Conservation (phyloP, 805 yeast species). For the Candida xiaguanensis region DNA sequence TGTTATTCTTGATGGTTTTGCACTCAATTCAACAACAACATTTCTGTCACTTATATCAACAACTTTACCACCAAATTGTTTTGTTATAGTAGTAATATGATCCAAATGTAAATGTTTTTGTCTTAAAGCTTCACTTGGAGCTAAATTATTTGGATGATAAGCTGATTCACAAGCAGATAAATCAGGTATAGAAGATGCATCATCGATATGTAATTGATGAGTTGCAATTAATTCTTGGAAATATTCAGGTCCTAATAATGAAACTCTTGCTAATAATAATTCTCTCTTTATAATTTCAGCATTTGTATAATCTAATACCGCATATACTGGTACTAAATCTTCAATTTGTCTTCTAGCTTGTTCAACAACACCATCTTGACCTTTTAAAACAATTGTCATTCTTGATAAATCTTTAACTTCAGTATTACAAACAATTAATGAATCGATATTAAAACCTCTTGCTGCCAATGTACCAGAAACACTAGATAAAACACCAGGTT, state of each 20-base stretch:
- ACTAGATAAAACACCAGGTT: slow-evolving; percentile 94
- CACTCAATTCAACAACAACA: slow-evolving; percentile 90
- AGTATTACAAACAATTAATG: slow-evolving; percentile 93
- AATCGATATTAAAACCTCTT: slow-evolving; percentile 96
- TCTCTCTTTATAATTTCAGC: slow-evolving; percentile 90
- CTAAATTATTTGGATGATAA: slow-evolving; percentile 85
- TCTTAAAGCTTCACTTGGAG: slow-evolving; percentile 89
- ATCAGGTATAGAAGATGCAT: slow-evolving; percentile 40
- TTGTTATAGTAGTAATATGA: slow-evolving; percentile 74
- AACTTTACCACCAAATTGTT: slow-evolving; percentile 88
- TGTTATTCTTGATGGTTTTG: slow-evolving; percentile 87
- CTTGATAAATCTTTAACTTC: slow-evolving; percentile 93
- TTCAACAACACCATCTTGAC: slow-evolving; percentile 94
- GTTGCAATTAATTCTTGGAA: slow-evolving; percentile 91
- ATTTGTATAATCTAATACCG: slow-evolving; percentile 90
- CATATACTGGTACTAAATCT: slow-evolving; percentile 97
- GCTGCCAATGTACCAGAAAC: slow-evolving; percentile 96
- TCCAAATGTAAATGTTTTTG: slow-evolving; percentile 87
- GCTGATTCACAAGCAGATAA: slow-evolving; percentile 42
- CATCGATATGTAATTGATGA: slow-evolving; percentile 52
- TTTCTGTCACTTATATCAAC: slow-evolving; percentile 91
- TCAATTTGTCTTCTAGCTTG: slow-evolving; percentile 98
- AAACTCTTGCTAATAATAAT: slow-evolving; percentile 84
- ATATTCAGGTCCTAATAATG: slow-evolving; percentile 96
- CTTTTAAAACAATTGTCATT: slow-evolving; percentile 93